Base-by-base conservation (phyloP, 176 grass and related monocot genomes). In the Triticum turgidum region DNA sequence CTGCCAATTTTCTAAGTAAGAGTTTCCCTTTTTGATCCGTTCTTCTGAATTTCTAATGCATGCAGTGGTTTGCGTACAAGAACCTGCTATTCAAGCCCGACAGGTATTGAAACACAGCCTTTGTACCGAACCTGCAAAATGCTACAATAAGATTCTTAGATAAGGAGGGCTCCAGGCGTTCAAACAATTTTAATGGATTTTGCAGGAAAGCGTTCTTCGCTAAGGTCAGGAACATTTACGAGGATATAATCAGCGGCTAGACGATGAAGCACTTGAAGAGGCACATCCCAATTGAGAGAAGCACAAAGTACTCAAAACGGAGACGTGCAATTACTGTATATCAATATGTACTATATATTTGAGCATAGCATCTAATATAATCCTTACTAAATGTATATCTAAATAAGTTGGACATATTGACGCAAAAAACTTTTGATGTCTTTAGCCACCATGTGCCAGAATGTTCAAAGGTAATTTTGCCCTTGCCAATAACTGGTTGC, bases 1-100 rank as follows among this genome's bases (percentile, higher is more conserved):
- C 4, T 51, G 4, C 3, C 24, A 56, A 58, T 61, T 59, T 58
- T 75, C 30, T 65, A 22, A 8, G 34, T 65, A 22, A 8, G 34
- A 66, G 11, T 45, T 71, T 65, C 10, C 52, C 13, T 29, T 63
- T 63, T 20, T 85, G n/a, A 71, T 7, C 15, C 7, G 59, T 6
- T 73, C 18, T 68, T 86, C 45, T 33, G 30, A 78, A 78, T 34
- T 71, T 59, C 59, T 67, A 20, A 51, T 59, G 21, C 20, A 21
- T 86, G 82, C 90, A 98, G 97, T 98, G 87, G 88, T 98, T 98
- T 78, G 88, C 92, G 69, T 98, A 96, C 63, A 81, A 80, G 32
- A 94, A 98, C 72, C 88, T 98, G 69, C 58, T 98, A 58, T 94
- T 92, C 90, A 96, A 96, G 80, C 79, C 97, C 37, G 94, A 98